Conservation (phyloP, 2,329 filamentous ascomycete species). For the Thelonectria olida region DNA sequence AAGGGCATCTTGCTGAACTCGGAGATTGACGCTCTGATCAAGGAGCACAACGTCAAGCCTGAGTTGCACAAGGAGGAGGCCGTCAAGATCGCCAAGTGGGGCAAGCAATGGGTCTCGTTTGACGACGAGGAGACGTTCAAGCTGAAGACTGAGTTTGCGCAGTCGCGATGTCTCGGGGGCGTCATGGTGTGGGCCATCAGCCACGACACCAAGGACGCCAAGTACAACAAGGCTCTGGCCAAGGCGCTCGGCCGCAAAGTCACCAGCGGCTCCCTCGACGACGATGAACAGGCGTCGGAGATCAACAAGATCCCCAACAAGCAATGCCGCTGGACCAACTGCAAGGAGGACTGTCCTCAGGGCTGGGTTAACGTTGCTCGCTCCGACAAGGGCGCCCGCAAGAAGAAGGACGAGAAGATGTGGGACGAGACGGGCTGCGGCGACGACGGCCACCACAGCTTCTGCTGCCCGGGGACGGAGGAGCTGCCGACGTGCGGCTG, state of each 20-base stretch:
- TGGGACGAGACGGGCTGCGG: slow-evolving; percentile 17
- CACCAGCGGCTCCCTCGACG: not conserved
- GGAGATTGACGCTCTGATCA: not conserved
- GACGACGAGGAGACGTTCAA: slow-evolving; percentile 28
- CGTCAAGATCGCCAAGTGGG: slow-evolving; percentile 1
- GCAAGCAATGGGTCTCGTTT: slow-evolving; percentile 13
- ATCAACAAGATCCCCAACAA: not conserved
- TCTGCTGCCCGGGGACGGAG: slow-evolving; percentile 18
- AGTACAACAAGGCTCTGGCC: slow-evolving; percentile 9
- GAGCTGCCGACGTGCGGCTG: slow-evolving; percentile 15
- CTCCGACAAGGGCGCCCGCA: not conserved
- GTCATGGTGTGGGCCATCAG: slow-evolving; percentile 35
- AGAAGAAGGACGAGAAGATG: slow-evolving; percentile 13
- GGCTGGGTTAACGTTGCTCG: slow-evolving; percentile 17
- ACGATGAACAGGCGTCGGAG: not conserved
- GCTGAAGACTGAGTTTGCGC: slow-evolving; percentile 39
- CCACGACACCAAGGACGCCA: slow-evolving; percentile 1
- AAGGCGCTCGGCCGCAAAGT: not conserved
- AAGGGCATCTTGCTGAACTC: slow-evolving; percentile 4
- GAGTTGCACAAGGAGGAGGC: slow-evolving; percentile 5
- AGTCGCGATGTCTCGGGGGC: slow-evolving; percentile 38
- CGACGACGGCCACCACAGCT: slow-evolving; percentile 6
- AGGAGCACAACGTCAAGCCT: not conserved
- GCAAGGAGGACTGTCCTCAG: slow-evolving; percentile 17
- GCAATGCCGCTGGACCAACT: slow-evolving; percentile 24